phyloP scores from a whole-genome alignment of 768 basidiomycete genomes.

The Tulasnella calospora region DNA sequence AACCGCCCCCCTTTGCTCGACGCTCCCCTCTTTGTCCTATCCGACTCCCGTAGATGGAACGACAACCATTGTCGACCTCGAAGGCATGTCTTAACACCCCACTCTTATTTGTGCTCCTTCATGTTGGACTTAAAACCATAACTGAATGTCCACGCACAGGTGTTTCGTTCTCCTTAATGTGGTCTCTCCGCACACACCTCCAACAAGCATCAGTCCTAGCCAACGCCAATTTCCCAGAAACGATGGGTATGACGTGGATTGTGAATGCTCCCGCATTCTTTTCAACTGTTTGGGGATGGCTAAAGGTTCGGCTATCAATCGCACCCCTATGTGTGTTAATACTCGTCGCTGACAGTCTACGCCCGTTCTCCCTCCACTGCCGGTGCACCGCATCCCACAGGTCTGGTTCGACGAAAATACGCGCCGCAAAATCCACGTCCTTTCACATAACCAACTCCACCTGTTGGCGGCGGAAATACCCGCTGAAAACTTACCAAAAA shows the following conservation, averaged over 20 bases:
- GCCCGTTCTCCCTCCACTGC: background rate
- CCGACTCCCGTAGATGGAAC: slow-evolving; percentile 19
- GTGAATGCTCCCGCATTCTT: slow-evolving; percentile 83
- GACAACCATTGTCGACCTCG: slow-evolving; percentile 32
- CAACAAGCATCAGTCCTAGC: slow-evolving; percentile 70
- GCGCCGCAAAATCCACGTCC: slow-evolving; percentile 68
- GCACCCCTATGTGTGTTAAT: no score
- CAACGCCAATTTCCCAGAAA: slow-evolving; percentile 75
- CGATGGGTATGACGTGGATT: slow-evolving; percentile 36
- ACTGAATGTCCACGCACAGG: slow-evolving; percentile 49
- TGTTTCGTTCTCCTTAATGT: slow-evolving; percentile 59
- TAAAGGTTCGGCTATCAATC: slow-evolving; percentile 48
- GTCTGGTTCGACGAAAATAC: slow-evolving; percentile 79
- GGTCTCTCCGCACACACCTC: slow-evolving; percentile 64
- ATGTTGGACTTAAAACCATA: no score
- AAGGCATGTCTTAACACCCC: slow-evolving; percentile 32
- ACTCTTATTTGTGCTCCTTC: no score
- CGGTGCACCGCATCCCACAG: slow-evolving; percentile 35
- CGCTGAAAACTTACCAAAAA: slow-evolving; percentile 51
- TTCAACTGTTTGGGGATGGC: slow-evolving; percentile 77
- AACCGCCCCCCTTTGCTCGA: slow-evolving; percentile 15
- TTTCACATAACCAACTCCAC: slow-evolving; percentile 34
- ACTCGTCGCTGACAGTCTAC: slow-evolving; percentile 10
- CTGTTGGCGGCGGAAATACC: slow-evolving; percentile 50
- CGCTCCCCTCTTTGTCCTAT: background rate